These are phyloP conservation scores for Clathrospora elynae DNA, from an alignment of 2,329 filamentous ascomycete species.

Conservation along the genomic window DNA sequence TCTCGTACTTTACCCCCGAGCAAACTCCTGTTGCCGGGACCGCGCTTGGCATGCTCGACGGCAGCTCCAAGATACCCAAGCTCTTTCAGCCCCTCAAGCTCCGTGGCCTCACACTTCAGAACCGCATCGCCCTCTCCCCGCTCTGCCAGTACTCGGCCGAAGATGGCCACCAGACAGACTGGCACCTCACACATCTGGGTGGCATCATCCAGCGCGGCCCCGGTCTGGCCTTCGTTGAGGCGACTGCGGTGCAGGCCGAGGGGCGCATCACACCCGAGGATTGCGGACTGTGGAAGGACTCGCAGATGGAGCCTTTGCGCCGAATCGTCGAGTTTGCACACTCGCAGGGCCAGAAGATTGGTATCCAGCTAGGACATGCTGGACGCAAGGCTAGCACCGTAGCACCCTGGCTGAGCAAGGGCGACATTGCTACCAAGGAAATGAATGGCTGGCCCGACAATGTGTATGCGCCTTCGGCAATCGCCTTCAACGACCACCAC, in stretches of 20 bases:
- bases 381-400: constrained; percentile 67
- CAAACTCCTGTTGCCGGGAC: constrained; percentile 56
- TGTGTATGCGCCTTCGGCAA: constrained; percentile 62
- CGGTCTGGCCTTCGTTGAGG: constrained; percentile 76
- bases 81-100: constrained; percentile 64
- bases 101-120: constrained; percentile 67
- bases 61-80: constrained; percentile 60
- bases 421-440: constrained; percentile 61
- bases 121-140: constrained; percentile 62
- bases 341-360: constrained; percentile 75
- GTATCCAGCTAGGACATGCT: constrained; percentile 81
- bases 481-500: constrained; percentile 66
- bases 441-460: constrained; percentile 61
- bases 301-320: constrained; percentile 73
- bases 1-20: constrained; percentile 55
- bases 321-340: constrained; percentile 79
- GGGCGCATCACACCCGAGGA: constrained; percentile 85
- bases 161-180: constrained; percentile 76
- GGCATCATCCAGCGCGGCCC: constrained; percentile 78
- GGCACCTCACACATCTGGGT: constrained; percentile 81
- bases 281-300: constrained; percentile 80
- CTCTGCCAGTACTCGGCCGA: constrained; percentile 68
- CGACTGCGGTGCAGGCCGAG: constrained; percentile 73
- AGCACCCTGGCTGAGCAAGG: constrained; percentile 66
- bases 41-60: constrained; percentile 53